Conservation (phyloP, 2,329 filamentous ascomycete genomes). For the Fusarium sp. region DNA sequence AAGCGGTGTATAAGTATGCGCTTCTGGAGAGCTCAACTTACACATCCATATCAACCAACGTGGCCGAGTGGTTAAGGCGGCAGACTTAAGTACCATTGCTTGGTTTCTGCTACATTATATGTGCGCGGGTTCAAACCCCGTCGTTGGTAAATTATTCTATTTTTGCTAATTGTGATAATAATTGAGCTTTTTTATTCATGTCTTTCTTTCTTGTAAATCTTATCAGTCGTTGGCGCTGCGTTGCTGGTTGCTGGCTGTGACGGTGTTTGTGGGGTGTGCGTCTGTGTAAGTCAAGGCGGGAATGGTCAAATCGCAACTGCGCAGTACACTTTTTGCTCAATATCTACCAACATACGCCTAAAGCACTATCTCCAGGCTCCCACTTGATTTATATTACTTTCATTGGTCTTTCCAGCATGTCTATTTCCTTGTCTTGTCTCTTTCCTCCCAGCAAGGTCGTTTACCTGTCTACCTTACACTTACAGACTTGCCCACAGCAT, state of each 20-base stretch:
- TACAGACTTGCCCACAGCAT: no score
- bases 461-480: no score
- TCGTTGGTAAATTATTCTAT: not conserved
- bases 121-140: conserved; percentile 26
- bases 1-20: not conserved
- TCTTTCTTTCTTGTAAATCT: not conserved
- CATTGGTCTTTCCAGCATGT: no score
- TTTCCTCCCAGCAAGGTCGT: no score
- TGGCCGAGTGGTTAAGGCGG: conserved; percentile 33
- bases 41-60: not conserved
- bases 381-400: no score
- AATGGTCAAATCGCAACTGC: no score
- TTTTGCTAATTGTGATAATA: not conserved
- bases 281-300: no score
- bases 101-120: conserved; percentile 20
- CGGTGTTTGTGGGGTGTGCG: not conserved
- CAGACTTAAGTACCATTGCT: conserved; percentile 21
- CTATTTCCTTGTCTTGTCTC: no score
- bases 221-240: not conserved
- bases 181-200: not conserved
- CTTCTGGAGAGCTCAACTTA: not conserved
- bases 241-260: not conserved
- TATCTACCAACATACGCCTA: no score
- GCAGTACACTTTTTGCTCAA: no score
- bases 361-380: no score